Percentiles rank a stretch among this genome's conserved stretches.
Conservation (phyloP, 306 rosid species). For the Corylus heterophylla region DNA sequence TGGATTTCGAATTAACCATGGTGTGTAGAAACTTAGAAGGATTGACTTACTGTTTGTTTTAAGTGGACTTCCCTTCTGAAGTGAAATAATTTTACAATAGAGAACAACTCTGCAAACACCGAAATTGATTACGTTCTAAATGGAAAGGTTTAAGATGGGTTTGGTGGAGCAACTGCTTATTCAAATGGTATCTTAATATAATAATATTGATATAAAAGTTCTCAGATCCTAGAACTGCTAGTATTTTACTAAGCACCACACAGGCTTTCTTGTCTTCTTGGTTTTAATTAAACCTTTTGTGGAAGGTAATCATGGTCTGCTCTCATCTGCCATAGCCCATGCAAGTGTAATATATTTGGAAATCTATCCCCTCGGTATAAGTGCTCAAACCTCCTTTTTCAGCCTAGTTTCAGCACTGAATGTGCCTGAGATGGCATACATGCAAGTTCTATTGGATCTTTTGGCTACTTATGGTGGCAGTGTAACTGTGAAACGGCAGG, state of each 20-base stretch:
- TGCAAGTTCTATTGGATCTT: neutral
- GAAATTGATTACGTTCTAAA: neutral
- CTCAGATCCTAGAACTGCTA: neutral
- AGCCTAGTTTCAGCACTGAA: neutral
- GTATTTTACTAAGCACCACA: neutral
- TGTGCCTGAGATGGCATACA: neutral
- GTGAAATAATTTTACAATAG: neutral
- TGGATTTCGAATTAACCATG: conserved; percentile 13
- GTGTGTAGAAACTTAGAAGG: neutral
- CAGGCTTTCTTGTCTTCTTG: neutral
- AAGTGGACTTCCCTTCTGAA: neutral
- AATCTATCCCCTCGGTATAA: neutral
- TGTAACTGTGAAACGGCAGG: neutral
- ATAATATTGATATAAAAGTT: neutral
- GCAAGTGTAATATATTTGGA: neutral
- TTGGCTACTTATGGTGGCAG: neutral
- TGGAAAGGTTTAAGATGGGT: neutral
- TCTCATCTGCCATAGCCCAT: neutral
- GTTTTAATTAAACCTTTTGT: neutral
- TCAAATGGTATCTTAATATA: neutral
- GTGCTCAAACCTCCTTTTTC: neutral
- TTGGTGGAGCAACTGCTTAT: neutral
- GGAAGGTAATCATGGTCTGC: neutral
- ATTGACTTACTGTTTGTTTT: neutral
- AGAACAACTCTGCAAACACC: neutral